Conservation (phyloP, 257 asterid species). For the Rauvolfia tetraphylla region DNA sequence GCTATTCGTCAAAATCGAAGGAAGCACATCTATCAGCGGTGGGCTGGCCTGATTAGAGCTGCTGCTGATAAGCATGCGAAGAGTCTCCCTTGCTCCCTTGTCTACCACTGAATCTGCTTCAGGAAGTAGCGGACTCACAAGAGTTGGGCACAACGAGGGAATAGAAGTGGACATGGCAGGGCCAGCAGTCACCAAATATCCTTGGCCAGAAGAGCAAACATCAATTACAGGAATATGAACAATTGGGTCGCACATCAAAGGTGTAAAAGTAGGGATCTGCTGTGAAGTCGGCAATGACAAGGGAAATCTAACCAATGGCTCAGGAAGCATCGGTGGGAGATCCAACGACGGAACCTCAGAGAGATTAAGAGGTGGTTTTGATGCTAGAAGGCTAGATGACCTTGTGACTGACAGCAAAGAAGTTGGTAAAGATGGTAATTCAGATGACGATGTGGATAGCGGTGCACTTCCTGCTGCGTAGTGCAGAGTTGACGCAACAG, state of each 20-base stretch:
- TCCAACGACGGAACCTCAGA: constrained; percentile 48
- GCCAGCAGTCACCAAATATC: constrained; percentile 82
- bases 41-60: constrained; percentile 62
- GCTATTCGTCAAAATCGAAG: constrained; percentile 41
- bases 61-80: constrained; percentile 70
- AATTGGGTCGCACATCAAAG: constrained; percentile 81
- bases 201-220: constrained; percentile 87
- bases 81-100: constrained; percentile 86
- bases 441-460: constrained; percentile 43
- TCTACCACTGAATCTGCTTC: constrained; percentile 60
- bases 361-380: constrained; percentile 39
- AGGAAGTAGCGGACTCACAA: constrained; percentile 51
- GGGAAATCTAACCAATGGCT: constrained; percentile 44
- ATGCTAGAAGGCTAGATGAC: constrained; percentile 41
- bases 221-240: constrained; percentile 90
- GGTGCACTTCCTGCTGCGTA: constrained; percentile 23
- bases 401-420: constrained; percentile 48
- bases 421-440: constrained; percentile 53
- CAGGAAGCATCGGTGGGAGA: constrained; percentile 68
- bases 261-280: constrained; percentile 76
- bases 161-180: constrained; percentile 58
- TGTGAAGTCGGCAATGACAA: constrained; percentile 47
- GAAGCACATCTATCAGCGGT: constrained; percentile 50
- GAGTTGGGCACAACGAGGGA: constrained; percentile 47
- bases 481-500: constrained; percentile 51